Base-by-base conservation (phyloP, 108 stramenopile genomes). In the Parietichytrium sp. region DNA sequence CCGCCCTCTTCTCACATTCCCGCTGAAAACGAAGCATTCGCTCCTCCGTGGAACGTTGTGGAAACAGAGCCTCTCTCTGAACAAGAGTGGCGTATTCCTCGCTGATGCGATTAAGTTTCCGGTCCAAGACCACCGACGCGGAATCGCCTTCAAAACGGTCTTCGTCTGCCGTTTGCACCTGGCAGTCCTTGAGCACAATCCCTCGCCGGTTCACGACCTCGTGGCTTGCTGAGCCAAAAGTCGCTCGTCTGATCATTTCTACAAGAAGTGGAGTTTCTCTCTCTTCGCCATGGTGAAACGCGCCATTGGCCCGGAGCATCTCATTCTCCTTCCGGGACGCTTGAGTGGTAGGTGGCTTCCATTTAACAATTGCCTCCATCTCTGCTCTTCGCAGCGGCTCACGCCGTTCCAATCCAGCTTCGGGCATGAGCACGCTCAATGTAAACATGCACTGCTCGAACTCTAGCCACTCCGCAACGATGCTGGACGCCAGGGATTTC, bases 381-480 rank as follows among this genome's bases (percentile, higher is more conserved):
- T 72, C 61, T 6, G 61, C 61, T 12, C 61, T 16, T 15, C 38
- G 45, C 7, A 72, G 42, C 3, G 61, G 61, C 13, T 6, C 2
- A 12, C 61, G 29, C 8, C 45, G 38, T n/a, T 42, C 61, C 38
- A 72, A 42, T 6, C 61, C 61, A 27, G 10, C 61, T 25, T 72
- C 61, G 8, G 61, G 61, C 20, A 72, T 20, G 61, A 72, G 45
- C 20, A 72, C 61, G n/a, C 38, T 45, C 38, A 72, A 42, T 42
- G 61, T 72, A 3, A 45, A 72, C 0, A 25, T 25, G 61, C 61
- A 72, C 33, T 42, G 38, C n/a, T 42, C 38, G 0, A 42, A 25
- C 42, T 72, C 61, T n/a, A 72, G 61, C 15, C 45, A 72, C 23
- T 72, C 61, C 29, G 61, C 61, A 23, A 72, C 61, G 33, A 72